phyloP scores from a whole-genome alignment of 495 filamentous ascomycete species.

The Hypoxylon perforatum region DNA sequence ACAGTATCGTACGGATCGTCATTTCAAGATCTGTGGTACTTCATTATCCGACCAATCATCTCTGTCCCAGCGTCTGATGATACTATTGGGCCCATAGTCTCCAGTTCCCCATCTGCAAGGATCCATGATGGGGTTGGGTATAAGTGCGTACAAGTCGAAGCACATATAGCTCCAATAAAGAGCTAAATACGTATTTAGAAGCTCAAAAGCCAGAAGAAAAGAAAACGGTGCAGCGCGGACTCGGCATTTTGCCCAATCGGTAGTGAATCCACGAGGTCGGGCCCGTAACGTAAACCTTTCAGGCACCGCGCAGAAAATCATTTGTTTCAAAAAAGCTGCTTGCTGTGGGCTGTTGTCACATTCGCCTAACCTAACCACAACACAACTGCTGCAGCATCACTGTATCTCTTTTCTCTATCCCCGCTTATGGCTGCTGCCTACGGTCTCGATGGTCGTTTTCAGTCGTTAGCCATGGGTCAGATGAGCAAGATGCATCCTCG shows the following conservation, averaged over 20 bases:
- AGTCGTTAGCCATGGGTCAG: too few relatives aligned
- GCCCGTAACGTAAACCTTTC: conserved; percentile 11
- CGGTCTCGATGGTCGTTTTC: background rate
- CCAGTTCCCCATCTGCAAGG: background rate
- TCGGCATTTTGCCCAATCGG: conserved; percentile 32
- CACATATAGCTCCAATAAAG: background rate
- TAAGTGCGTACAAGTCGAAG: background rate
- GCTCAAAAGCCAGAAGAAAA: background rate
- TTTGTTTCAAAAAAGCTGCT: conserved; percentile 1
- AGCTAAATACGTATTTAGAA: background rate
- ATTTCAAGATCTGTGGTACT: conserved; percentile 1
- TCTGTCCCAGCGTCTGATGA: conserved; percentile 16
- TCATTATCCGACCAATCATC: conserved; percentile 30
- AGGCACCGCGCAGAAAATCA: background rate
- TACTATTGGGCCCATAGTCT: background rate
- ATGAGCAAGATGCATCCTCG: too few relatives aligned
- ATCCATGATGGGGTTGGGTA: background rate
- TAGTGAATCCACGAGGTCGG: conserved; percentile 40
- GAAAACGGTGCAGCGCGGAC: conserved; percentile 12
- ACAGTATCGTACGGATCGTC: background rate
- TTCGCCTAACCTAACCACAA: background rate
- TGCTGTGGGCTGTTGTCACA: background rate
- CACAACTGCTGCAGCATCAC: background rate
- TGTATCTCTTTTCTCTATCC: background rate
- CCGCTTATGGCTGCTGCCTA: conserved; percentile 3